Evolutionary conservation across 345 rosid species (phyloP).

Genomic region (Hypericum perforatum): DNA sequence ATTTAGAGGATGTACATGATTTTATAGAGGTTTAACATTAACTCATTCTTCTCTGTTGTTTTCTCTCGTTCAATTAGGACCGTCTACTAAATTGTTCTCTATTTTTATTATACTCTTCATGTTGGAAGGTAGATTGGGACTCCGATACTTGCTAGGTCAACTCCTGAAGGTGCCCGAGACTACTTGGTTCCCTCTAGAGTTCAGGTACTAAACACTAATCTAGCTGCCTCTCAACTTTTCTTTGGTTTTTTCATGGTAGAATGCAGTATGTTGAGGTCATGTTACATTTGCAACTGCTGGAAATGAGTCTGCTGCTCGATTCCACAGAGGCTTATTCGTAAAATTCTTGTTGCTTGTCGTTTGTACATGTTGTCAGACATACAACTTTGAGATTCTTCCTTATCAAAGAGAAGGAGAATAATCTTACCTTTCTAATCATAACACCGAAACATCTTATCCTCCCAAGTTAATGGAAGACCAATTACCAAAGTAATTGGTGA

Average conservation of each 20-base stretch:
- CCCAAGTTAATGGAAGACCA: too few species aligned
- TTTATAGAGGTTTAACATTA: slow-evolving; percentile 64
- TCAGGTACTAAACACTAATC: slow-evolving; percentile 49
- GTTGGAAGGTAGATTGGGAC: slow-evolving; percentile 85
- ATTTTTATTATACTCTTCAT: slow-evolving; percentile 36
- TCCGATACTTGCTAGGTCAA: slow-evolving; percentile 87
- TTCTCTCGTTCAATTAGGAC: not conserved
- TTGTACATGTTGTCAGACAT: too few species aligned
- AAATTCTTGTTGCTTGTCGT: too few species aligned
- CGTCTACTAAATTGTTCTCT: slow-evolving; percentile 3
- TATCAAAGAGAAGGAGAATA: too few species aligned
- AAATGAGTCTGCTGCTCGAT: not conserved
- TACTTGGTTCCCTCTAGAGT: slow-evolving; percentile 93
- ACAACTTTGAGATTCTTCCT: too few species aligned
- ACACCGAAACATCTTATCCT: too few species aligned
- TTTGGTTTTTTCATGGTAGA: not conserved
- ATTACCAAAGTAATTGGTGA: too few species aligned
- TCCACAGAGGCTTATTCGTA: too few species aligned
- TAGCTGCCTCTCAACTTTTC: not conserved
- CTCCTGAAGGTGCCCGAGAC: slow-evolving; percentile 98
- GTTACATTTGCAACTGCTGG: not conserved
- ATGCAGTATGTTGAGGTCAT: not conserved
- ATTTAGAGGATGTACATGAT: slow-evolving; percentile 74
- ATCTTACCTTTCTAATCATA: too few species aligned
- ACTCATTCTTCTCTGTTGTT: not conserved